Evolutionary conservation across 768 basidiomycete genomes (phyloP).

Genomic region (Dentipellis sp.): DNA sequence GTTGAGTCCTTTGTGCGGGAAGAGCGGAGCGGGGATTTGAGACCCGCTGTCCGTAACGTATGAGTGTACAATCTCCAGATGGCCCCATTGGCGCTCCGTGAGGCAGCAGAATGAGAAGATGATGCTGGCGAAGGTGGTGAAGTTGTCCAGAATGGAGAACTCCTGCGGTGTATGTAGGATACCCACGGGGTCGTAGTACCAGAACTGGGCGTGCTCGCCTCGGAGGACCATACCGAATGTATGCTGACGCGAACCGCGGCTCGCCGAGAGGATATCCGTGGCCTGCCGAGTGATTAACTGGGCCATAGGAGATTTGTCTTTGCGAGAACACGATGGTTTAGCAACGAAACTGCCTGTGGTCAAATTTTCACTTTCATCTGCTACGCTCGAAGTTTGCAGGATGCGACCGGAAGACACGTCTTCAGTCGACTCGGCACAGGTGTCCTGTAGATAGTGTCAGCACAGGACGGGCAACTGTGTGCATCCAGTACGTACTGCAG

Average conservation of each 20-base stretch:
- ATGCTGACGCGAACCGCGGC: background rate
- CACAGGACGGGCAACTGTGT: too few relatives aligned
- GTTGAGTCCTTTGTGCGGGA: background rate
- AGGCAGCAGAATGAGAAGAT: background rate
- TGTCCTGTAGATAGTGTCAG: too few relatives aligned
- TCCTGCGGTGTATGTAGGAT: background rate
- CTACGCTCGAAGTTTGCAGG: too few relatives aligned
- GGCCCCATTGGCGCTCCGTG: background rate
- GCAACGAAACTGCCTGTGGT: too few relatives aligned
- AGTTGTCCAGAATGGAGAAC: background rate
- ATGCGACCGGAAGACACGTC: too few relatives aligned
- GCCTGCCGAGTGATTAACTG: too few relatives aligned
- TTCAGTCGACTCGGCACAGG: too few relatives aligned
- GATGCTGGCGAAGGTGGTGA: background rate
- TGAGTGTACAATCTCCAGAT: background rate
- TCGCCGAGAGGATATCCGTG: too few relatives aligned
- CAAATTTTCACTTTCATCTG: too few relatives aligned
- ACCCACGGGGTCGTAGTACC: background rate
- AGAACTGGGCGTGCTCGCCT: background rate
- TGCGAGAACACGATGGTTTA: too few relatives aligned
- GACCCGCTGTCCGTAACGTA: background rate
- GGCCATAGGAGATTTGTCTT: too few relatives aligned
- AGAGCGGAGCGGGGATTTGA: background rate
- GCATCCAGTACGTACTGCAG: too few relatives aligned
- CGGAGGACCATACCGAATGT: background rate